A percentile compares a stretch with the other conserved stretches of the same genome.
Conservation (phyloP, 352 stramenopile species). For the Phytophthora idaei region DNA sequence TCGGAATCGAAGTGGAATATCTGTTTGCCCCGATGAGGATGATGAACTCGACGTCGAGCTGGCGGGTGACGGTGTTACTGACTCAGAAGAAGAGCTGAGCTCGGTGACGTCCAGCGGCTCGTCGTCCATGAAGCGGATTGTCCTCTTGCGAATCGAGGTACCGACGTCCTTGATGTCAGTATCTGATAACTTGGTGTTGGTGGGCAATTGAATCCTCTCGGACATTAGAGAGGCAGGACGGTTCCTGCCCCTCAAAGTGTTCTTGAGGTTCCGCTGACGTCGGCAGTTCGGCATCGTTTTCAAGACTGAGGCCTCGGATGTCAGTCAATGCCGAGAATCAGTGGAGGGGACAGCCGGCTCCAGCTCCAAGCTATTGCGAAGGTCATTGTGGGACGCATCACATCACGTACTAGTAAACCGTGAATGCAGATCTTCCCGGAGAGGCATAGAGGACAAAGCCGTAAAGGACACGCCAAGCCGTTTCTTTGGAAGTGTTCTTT, state of each 20-base stretch:
- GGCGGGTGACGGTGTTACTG: conserved; percentile 1
- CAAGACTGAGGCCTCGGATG: conserved; percentile 16
- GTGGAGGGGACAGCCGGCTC: background rate
- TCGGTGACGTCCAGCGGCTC: conserved; percentile 14
- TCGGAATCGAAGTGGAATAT: conserved; percentile 37
- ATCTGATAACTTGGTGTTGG: conserved; percentile 2
- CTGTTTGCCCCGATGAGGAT: conserved; percentile 1
- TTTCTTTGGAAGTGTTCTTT: background rate
- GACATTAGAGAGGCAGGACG: conserved; percentile 15
- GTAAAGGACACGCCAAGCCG: background rate
- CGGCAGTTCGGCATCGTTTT: conserved; percentile 34
- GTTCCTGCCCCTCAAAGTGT: conserved; percentile 7
- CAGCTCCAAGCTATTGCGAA: too few relatives aligned
- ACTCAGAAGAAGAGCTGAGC: conserved; percentile 15
- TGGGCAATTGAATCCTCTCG: conserved; percentile 18
- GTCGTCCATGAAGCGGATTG: conserved; percentile 33
- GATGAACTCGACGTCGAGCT: conserved; percentile 11
- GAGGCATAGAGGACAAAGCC: conserved; percentile 6
- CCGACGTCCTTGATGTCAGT: background rate
- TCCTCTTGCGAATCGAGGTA: conserved; percentile 18
- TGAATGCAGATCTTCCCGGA: conserved; percentile 2
- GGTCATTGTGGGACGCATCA: background rate
- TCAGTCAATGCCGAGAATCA: background rate
- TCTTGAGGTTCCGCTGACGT: conserved; percentile 24
- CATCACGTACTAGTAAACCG: conserved; percentile 9